Conservation (phyloP, 768 basidiomycete genomes). For the Tricholomella constricta region DNA sequence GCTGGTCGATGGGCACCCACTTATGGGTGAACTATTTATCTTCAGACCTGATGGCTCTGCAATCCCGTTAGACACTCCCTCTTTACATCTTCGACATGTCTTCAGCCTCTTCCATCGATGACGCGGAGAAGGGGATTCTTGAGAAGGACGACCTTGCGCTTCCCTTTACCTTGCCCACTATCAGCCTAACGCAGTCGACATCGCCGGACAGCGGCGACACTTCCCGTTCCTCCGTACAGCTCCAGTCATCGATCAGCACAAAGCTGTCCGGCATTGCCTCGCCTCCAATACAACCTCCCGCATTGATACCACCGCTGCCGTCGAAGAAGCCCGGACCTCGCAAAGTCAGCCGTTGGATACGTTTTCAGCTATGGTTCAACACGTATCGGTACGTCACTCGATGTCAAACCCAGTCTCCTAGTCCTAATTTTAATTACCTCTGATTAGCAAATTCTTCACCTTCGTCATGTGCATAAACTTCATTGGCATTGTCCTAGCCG, state of each 20-base stretch:
- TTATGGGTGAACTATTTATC: slow-evolving; percentile 20
- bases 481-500: slow-evolving; percentile 59
- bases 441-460: slow-evolving; percentile 69
- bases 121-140: slow-evolving; percentile 39
- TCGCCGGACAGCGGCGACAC: slow-evolving; percentile 12
- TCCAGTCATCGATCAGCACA: not conserved
- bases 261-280: not conserved
- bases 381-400: slow-evolving; percentile 59
- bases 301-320: slow-evolving; percentile 11
- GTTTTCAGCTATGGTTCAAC: slow-evolving; percentile 76
- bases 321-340: slow-evolving; percentile 26
- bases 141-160: slow-evolving; percentile 30
- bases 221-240: not conserved
- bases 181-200: slow-evolving; percentile 6
- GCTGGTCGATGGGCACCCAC: slow-evolving; percentile 20
- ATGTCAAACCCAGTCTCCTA: not conserved
- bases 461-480: slow-evolving; percentile 62
- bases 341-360: slow-evolving; percentile 55
- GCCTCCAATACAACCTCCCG: not conserved
- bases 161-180: slow-evolving; percentile 18
- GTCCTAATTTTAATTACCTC: not conserved
- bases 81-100: slow-evolving; percentile 13
- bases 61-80: not conserved
- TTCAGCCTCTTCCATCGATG: slow-evolving; percentile 29
- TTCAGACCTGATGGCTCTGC: slow-evolving; percentile 1